Evolutionary conservation across 106 monocot species (phyloP), one percentile per base, ranked within the genome.

Genomic region (Acorus calamus): DNA sequence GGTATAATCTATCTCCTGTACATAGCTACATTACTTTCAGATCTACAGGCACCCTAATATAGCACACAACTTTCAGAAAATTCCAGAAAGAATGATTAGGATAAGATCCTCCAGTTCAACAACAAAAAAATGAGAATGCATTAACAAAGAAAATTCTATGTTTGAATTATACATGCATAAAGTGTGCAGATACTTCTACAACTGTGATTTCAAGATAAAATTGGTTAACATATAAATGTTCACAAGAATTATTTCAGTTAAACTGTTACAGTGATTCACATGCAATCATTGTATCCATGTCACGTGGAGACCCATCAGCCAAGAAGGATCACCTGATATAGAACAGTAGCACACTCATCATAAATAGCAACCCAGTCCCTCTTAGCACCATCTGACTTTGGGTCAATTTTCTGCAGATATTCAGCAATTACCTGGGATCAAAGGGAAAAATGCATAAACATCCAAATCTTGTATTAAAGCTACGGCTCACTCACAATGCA

Each of bases 301-400:
- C 28, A 28, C 28, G 28, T 65, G 8, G 4, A 52, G 8, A 48
- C 4, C n/a, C 14, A 13, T 48, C 7, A 62, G 49, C 11, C 49
- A 44, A 50, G 10, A 44, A 61, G 48, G 14, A 13, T 63, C 55
- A 98, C 96, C 92, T 98, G 79, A 71, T 98, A 98, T 53, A 98
- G 81, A 6, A 98, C 92, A 73, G 47, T 78, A 44, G 96, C 87
- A 78, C 96, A 98, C 61, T 98, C 96, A 74, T 98, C 96, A 64
- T 98, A 98, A 9, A 98, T 98, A 60, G 96, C 96, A 73, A 92
- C 91, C 96, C 96, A 98, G 63, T 98, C 96, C 85, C 96, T 83
- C 68, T 88, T 98, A 6, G 96, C 92, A 68, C 96, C 96, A 79
- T 98, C 96, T 8, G 96, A 98, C 54, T 98, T 98, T 13, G 96